Evolutionary conservation across 78 protist genomes (phyloP).

Genomic region (slime mould (Dictyostelium discoideum)): DNA sequence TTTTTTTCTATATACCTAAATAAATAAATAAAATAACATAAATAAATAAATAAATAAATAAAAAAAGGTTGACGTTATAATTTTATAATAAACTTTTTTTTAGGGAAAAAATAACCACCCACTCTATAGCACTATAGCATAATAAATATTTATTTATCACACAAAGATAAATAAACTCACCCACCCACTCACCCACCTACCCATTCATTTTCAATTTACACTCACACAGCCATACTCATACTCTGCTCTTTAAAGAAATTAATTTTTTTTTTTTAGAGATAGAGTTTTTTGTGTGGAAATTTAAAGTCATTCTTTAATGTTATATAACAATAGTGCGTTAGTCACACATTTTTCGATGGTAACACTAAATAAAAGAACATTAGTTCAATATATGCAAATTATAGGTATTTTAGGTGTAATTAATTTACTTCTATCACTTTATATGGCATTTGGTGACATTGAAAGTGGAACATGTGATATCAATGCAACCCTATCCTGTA

Average conservation of each 20-base stretch:
- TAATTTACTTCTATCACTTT: slow-evolving; percentile 19
- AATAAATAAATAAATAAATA: too few relatives aligned
- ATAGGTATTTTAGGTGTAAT: slow-evolving; percentile 11
- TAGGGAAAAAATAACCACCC: neutral
- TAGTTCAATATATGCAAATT: neutral
- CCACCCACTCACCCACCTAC: neutral
- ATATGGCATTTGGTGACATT: slow-evolving; percentile 60
- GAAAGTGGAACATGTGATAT: slow-evolving; percentile 72
- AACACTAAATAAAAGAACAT: slow-evolving; percentile 9
- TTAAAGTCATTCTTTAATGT: neutral
- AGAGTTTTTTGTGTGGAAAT: neutral
- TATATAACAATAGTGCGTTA: slow-evolving; percentile 8
- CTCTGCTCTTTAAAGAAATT: neutral
- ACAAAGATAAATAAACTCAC: neutral
- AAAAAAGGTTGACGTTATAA: neutral
- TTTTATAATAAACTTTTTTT: neutral
- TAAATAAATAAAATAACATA: neutral
- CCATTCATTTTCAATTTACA: neutral
- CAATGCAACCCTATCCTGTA: slow-evolving; percentile 33
- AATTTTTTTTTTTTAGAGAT: neutral
- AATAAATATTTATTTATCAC: neutral
- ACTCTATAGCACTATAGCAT: neutral
- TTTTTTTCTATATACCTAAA: neutral
- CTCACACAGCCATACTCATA: neutral
- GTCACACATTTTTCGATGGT: neutral